Base-by-base conservation (phyloP, 768 basidiomycete genomes). In the Sarcodon aspratus region DNA sequence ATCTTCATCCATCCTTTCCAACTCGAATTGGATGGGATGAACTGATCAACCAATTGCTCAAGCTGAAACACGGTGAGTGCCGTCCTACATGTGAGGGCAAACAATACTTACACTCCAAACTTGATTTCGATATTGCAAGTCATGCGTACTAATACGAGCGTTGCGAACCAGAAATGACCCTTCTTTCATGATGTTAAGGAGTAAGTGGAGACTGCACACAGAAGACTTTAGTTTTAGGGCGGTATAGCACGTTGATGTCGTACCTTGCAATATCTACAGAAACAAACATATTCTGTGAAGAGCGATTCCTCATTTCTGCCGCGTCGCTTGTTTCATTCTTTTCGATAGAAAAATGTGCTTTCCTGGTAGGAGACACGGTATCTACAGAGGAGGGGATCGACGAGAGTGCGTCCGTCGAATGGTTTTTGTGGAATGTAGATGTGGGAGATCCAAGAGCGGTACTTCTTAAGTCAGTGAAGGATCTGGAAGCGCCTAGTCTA, bases 1-100 rank as follows among this genome's bases (percentile, higher is more conserved):
- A 88, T 85, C 57, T 82, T 85, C 33, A 87, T 74, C 85, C 85
- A 88, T 12, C 84, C 85, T 60, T 74, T 76, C 85, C 85, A 87
- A 44, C 75, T 80, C 63, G 78, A 79, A 55, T 85, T 78, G 3
- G 82, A 82, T 3, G 85, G 85, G 50, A 87, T 79, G 59, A 87
- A 88, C 55, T 87, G 82, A 55, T 82, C 79, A 11, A 85, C 81
- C 42, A 88, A 56, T 52, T 87, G 84, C 62, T 88, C 85, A 52
- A 88, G 85, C 85, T 88, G 53, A 44, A 45, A 13, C 15, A 8
- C 34, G 50, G 21, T 52, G 40, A 17, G 47, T 54, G 48, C 48
- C 49, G 34, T 47, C 10, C 42, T n/a, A 27, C 42, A 45, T 42
- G 9, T 33, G 31, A 45, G 49, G 32, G 15, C 36, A 31, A 27